Evolutionary conservation across 108 stramenopile genomes (phyloP), one percentile per base, ranked within the genome.

Genomic region (Asterionellopsis glacialis): DNA sequence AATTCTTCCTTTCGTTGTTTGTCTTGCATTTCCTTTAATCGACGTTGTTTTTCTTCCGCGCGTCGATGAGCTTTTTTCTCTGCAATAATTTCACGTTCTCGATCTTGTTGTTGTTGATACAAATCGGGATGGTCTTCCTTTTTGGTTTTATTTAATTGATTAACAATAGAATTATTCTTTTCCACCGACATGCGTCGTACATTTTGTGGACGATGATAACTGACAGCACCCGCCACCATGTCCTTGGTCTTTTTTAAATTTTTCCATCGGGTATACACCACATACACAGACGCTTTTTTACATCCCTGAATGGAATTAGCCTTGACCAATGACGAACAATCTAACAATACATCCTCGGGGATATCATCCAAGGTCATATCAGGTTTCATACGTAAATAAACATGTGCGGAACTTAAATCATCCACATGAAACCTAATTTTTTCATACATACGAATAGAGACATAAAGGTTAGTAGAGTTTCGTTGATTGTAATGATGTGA

Each of bases 341-440:
- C 84, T 27, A 73, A 19, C 52, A 93, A 38, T 45, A 83, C 64
- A 41, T 88, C 85, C 41, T 84, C 77, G 1, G 78, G 55, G 22
- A 93, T 79, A 43, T 97, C 97, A 44, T 93, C 89, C 58, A 97
- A 57, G 22, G 88, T 84, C 80, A 93, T 83, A 10, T 78, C 89
- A 0, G 84, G 79, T 15, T 90, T 83, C 65, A 96, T 79, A n/a
- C 98, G 87, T 39, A 98, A 69, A 70, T 99, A 98, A 1, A 99
- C 97, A 69, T 99, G 98, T 24, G 98, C 98, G 5, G 95, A 97
- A 56, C 81, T 84, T 24, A 99, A 65, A 67, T 98, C 90, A 57
- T 99, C 97, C n/a, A 98, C 98, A 65, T 98, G 98, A 63, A 97
- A 98, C 33, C 33, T 33, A 33, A n/a, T n/a, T n/a, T n/a, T n/a